A percentile compares a stretch with the other conserved stretches of the same genome.
These are phyloP conservation scores for Melastoma malabathricum DNA, from an alignment of 345 rosid genomes.

Conservation along the genomic window DNA sequence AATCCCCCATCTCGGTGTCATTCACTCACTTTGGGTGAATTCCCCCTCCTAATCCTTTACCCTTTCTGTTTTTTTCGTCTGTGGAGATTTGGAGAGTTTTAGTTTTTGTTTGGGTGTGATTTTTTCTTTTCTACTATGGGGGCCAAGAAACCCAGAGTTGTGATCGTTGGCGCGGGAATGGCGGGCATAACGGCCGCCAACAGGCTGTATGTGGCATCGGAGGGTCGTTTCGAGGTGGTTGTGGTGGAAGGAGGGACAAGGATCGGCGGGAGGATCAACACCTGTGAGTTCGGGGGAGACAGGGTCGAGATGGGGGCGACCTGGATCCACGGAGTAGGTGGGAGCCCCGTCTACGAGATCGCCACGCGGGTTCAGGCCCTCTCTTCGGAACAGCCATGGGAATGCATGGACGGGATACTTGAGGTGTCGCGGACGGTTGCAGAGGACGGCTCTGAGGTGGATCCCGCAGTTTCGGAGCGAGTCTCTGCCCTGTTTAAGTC, in stretches of 20 bases:
- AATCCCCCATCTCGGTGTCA: too few relatives aligned
- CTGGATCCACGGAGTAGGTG: constrained; percentile 97
- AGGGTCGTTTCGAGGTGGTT: constrained; percentile 52
- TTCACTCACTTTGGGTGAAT: too few relatives aligned
- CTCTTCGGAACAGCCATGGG: constrained; percentile 79
- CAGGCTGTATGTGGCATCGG: constrained; percentile 52
- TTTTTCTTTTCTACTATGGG: constrained; percentile 12
- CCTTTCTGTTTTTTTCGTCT: too few relatives aligned
- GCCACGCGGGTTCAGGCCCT: constrained; percentile 56
- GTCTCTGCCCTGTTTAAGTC: constrained; percentile 47
- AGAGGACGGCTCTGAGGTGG: constrained; percentile 67
- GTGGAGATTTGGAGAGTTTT: too few relatives aligned
- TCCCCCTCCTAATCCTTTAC: too few relatives aligned
- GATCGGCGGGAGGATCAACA: constrained; percentile 87
- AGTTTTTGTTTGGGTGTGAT: too few relatives aligned
- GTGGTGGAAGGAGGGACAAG: constrained; percentile 83
- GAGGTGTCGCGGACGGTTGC: constrained; percentile 39
- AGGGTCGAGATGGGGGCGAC: constrained; percentile 97
- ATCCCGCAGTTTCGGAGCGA: constrained; percentile 33
- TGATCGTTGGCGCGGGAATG: constrained; percentile 96
- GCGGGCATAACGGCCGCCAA: constrained; percentile 92
- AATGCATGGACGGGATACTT: constrained; percentile 72
- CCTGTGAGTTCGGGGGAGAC: constrained; percentile 77
- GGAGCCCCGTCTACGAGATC: constrained; percentile 71
- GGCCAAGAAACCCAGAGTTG: constrained; percentile 84